Base-by-base conservation (phyloP, 148 eudicot species). In the Rhododendron mucronatum region DNA sequence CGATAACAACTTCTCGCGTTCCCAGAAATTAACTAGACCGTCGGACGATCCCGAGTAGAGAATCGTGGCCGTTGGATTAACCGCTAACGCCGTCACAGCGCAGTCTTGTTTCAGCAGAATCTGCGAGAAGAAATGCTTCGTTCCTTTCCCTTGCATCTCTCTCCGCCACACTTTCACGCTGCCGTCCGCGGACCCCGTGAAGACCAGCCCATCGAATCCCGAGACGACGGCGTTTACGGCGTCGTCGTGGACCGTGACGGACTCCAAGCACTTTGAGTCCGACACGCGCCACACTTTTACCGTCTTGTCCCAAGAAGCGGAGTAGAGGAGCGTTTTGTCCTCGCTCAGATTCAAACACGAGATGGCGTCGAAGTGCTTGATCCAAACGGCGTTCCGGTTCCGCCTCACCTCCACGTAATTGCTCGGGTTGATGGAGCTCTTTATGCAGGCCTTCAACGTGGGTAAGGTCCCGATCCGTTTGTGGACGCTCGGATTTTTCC, bases 141-240 rank as follows among this genome's bases (percentile, higher is more conserved):
- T 95, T 39, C 95, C 93, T 47, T 93, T 95, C 5, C 95, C 95
- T 48, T 95, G 96, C 28, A 80, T 80, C 85, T 95, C 96, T 23
- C 94, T 84, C 2, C 96, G 83, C 98, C 98, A 95, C 1, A 89
- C 92, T 47, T 95, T 95, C 1, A 95, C 91, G 0, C 88, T 91
- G 0, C 98, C 98, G 10, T 95, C 98, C 0, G 96, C 98, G 0
- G 96, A 95, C 9, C 98, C 98, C 0, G 93, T 91, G 85, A 95
- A 94, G 0, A 95, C 92, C 1, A 95, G 73, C 0, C 95, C 98
- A 8, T 95, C 90, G 50, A 94, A 94, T 0, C 94, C 98, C 0
- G 95, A 90, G 7, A 94, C 91, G 0, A 94, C 93, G 0, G 98
- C 93, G 26, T 95, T 95, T 0, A 94, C 93, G 0, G 96, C 98